Evolutionary conservation across 2,329 filamentous ascomycete genomes (phyloP).

Genomic region (Aureobasidium sp.): DNA sequence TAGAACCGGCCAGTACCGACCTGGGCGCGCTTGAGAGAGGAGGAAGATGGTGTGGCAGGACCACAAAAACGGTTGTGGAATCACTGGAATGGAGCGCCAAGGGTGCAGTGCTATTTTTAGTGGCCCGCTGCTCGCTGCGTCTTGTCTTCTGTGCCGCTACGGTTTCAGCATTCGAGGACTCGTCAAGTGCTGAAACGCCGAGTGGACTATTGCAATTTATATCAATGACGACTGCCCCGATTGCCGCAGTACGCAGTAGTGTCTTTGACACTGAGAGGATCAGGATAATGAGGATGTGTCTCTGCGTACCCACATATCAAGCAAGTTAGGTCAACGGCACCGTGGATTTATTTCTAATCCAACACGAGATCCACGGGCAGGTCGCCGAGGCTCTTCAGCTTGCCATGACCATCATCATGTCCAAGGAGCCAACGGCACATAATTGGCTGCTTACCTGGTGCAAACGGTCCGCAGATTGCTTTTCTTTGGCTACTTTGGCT

Average conservation of each 20-base stretch:
- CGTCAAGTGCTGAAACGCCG: not conserved
- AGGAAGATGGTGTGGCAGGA: slow-evolving; percentile 1
- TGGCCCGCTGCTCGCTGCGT: not conserved
- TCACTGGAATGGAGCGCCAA: slow-evolving; percentile 8
- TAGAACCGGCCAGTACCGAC: not conserved
- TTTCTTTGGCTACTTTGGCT: not conserved
- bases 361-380: not conserved
- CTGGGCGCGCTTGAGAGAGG: slow-evolving; percentile 6
- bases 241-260: not conserved
- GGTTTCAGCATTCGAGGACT: slow-evolving; percentile 1
- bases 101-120: slow-evolving; percentile 7
- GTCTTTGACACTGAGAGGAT: not conserved
- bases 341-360: slow-evolving; percentile 5
- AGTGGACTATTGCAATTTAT: not conserved
- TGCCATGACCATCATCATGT: not conserved
- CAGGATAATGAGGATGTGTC: not conserved
- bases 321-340: not conserved
- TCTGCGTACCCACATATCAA: not conserved
- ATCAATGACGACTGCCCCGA: slow-evolving; percentile 1
- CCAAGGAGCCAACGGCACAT: not conserved
- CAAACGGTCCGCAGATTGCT: slow-evolving; percentile 4
- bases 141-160: not conserved
- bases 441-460: not conserved
- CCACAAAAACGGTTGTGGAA: slow-evolving; percentile 11
- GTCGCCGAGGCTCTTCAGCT: not conserved